Evolutionary conservation across 2,329 filamentous ascomycete genomes (phyloP).

Genomic region (Mollisiaceae sp.): DNA sequence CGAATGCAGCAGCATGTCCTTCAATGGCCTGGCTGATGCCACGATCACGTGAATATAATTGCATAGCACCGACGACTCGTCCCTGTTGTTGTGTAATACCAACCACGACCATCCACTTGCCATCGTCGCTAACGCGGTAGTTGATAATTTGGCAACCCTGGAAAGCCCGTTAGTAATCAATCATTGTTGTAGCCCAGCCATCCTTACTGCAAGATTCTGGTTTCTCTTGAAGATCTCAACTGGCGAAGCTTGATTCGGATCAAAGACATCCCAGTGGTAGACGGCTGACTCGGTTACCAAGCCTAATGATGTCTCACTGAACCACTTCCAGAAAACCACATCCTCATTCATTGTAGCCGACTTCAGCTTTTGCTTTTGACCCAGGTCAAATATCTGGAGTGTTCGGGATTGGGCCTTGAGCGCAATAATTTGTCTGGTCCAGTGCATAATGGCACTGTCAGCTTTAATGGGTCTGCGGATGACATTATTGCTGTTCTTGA

Average conservation of each 20-base stretch:
- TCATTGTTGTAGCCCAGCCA: neutral
- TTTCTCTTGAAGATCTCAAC: conserved; percentile 96
- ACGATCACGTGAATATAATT: conserved; percentile 94
- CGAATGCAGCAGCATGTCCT: conserved; percentile 94
- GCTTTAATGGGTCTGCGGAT: conserved; percentile 96
- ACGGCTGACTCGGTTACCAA: conserved; percentile 90
- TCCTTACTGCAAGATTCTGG: conserved; percentile 79
- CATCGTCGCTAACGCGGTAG: conserved; percentile 93
- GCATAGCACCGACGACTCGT: conserved; percentile 93
- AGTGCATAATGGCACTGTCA: conserved; percentile 99
- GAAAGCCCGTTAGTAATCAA: conserved; percentile 13
- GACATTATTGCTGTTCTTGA: conserved; percentile 97
- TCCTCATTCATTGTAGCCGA: conserved; percentile 96
- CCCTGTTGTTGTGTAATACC: conserved; percentile 94
- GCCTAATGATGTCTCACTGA: conserved; percentile 85
- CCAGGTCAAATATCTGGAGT: conserved; percentile 96
- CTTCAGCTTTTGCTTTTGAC: conserved; percentile 93
- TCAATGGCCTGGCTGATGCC: conserved; percentile 98
- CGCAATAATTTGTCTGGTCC: conserved; percentile 93
- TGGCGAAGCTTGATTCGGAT: conserved; percentile 76
- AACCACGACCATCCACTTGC: conserved; percentile 98
- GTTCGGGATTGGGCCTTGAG: conserved; percentile 93
- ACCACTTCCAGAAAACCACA: conserved; percentile 99
- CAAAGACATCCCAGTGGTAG: conserved; percentile 98
- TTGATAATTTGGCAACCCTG: conserved; percentile 99